Evolutionary conservation across 805 yeast genomes (phyloP).

Genomic region (Pichia ethanolica): DNA sequence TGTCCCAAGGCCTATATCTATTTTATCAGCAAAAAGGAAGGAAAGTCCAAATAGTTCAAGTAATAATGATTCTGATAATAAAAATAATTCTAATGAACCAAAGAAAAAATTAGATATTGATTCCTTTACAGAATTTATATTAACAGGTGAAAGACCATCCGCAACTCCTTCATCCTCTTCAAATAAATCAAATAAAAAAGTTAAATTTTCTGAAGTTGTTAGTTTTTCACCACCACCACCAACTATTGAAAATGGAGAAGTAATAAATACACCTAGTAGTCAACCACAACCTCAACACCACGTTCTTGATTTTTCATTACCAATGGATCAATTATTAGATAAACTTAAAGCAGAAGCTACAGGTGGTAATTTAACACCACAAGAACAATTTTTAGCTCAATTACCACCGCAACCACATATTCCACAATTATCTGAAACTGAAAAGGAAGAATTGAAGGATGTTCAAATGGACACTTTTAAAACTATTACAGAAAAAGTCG

Average conservation of each 20-base stretch:
- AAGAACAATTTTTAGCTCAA: constrained; percentile 1
- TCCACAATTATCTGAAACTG: constrained; percentile 37
- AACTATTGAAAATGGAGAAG: not conserved
- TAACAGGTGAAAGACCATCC: constrained; percentile 71
- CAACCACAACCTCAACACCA: constrained; percentile 13
- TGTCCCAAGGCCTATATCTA: constrained; percentile 75
- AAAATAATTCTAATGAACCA: constrained; percentile 1
- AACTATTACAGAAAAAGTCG: constrained; percentile 9
- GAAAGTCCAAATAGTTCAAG: constrained; percentile 12
- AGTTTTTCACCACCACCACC: constrained; percentile 28
- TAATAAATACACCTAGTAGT: constrained; percentile 1
- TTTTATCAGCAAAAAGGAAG: constrained; percentile 52
- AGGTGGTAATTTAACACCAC: not conserved
- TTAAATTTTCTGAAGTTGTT: constrained; percentile 65
- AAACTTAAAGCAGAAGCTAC: constrained; percentile 30
- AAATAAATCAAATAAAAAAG: constrained; percentile 45
- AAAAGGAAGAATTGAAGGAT: constrained; percentile 53
- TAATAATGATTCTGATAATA: not conserved
- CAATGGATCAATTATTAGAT: constrained; percentile 67
- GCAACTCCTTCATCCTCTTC: constrained; percentile 25
- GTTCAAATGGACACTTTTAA: constrained; percentile 12
- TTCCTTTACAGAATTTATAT: constrained; percentile 72
- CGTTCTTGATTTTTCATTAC: constrained; percentile 51
- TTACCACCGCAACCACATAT: constrained; percentile 18
- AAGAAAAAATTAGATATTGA: constrained; percentile 62